Evolutionary conservation across 306 rosid species (phyloP).

Genomic region (Adenanthera pavonina): DNA sequence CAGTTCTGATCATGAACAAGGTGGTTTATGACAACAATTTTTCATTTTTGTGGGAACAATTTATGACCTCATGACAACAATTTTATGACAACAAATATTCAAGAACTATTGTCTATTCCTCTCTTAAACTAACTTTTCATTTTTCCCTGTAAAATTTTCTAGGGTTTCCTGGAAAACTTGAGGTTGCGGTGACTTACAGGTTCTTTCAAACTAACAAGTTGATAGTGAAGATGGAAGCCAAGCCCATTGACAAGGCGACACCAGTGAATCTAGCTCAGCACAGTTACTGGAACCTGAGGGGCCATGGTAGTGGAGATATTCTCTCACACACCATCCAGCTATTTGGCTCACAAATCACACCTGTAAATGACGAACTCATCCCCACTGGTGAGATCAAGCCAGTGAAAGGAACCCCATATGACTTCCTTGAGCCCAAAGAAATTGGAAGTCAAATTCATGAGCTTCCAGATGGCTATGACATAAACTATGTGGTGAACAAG

Average conservation of each 20-base stretch:
- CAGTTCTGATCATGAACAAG: slow-evolving; percentile 70
- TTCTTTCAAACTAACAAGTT: slow-evolving; percentile 47
- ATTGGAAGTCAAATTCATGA: slow-evolving; percentile 52
- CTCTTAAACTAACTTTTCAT: background rate
- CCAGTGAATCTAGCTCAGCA: slow-evolving; percentile 83
- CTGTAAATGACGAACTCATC: slow-evolving; percentile 59
- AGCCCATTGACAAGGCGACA: slow-evolving; percentile 56
- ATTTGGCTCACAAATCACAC: slow-evolving; percentile 60
- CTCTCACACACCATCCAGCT: slow-evolving; percentile 61
- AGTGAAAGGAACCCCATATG: slow-evolving; percentile 56
- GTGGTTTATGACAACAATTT: too few species aligned
- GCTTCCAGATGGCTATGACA: slow-evolving; percentile 60
- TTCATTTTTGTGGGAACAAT: too few species aligned
- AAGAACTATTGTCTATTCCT: background rate
- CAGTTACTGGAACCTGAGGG: slow-evolving; percentile 71
- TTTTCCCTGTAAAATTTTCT: background rate
- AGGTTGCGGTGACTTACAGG: slow-evolving; percentile 61
- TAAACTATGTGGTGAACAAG: slow-evolving; percentile 62
- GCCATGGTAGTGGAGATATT: slow-evolving; percentile 67
- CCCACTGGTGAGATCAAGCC: slow-evolving; percentile 55
- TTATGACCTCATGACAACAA: too few species aligned
- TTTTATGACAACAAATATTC: too few species aligned
- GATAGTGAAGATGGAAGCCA: slow-evolving; percentile 62
- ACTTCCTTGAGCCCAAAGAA: slow-evolving; percentile 53
- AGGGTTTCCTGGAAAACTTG: slow-evolving; percentile 78